A percentile compares a stretch with the other conserved stretches of the same genome.
These are phyloP conservation scores for Benincasa hispida DNA, from an alignment of 306 rosid genomes.

Conservation along the genomic window DNA sequence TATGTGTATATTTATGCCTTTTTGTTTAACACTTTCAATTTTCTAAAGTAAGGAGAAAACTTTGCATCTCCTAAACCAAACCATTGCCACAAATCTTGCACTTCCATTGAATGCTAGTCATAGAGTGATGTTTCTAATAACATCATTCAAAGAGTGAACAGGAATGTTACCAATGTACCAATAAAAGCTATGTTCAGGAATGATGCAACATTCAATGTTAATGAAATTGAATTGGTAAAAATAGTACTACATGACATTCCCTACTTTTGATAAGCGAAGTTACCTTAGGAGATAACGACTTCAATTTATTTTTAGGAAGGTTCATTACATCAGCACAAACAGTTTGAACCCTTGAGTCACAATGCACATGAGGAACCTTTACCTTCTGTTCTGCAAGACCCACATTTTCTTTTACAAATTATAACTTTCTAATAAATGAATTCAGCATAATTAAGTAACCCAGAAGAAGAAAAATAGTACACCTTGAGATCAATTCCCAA, in stretches of 20 bases:
- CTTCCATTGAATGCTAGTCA: not conserved
- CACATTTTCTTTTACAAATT: conserved; percentile 1
- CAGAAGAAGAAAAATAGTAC: not conserved
- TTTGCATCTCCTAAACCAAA: not conserved
- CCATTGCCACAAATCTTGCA: not conserved
- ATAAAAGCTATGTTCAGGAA: not conserved
- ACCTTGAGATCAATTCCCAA: conserved; percentile 81
- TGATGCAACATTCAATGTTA: not conserved
- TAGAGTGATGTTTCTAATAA: not conserved
- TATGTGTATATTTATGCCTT: not conserved
- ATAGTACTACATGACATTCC: not conserved
- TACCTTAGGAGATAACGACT: conserved; percentile 61
- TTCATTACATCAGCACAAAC: conserved; percentile 64
- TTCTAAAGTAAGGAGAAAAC: not conserved
- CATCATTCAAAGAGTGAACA: not conserved
- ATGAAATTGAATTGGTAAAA: not conserved
- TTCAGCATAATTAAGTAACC: not conserved
- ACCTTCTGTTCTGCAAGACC: conserved; percentile 68
- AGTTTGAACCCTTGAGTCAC: conserved; percentile 73
- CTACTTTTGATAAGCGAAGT: not conserved
- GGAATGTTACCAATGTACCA: not conserved
- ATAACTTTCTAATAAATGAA: not conserved
- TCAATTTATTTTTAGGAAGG: conserved; percentile 33
- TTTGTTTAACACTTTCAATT: not conserved
- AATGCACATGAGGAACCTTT: conserved; percentile 58